phyloP scores from a whole-genome alignment of 805 yeast genomes.

The Metschnikowia proteae region DNA sequence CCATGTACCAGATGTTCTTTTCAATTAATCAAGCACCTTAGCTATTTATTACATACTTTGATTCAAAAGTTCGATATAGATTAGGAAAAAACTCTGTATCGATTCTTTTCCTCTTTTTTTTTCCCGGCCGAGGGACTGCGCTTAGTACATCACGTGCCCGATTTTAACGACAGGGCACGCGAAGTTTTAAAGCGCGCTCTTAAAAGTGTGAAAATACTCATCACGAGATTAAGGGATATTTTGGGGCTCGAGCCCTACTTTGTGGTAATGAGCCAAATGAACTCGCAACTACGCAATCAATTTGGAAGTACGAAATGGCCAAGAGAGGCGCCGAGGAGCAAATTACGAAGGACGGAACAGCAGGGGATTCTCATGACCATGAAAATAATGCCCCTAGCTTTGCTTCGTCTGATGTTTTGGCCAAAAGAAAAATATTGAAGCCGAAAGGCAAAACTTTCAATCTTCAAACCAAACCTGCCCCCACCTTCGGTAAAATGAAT shows the following conservation, averaged over 20 bases:
- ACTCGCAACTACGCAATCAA: neutral
- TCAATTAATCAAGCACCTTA: neutral
- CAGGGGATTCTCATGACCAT: constrained; percentile 23
- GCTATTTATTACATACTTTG: constrained; percentile 23
- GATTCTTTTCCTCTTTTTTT: constrained; percentile 14
- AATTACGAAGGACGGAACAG: constrained; percentile 49
- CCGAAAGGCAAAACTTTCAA: constrained; percentile 36
- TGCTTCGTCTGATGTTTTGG: constrained; percentile 59
- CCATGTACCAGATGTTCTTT: neutral
- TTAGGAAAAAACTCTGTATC: constrained; percentile 12
- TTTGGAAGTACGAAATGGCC: constrained; percentile 39
- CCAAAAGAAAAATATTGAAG: constrained; percentile 64
- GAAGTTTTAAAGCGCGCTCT: neutral
- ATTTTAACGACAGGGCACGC: neutral
- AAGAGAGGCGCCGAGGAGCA: constrained; percentile 70
- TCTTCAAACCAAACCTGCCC: constrained; percentile 5
- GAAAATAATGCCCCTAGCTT: constrained; percentile 23
- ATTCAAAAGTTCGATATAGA: constrained; percentile 26
- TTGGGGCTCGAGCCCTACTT: constrained; percentile 17
- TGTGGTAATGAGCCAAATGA: neutral
- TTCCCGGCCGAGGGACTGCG: constrained; percentile 6
- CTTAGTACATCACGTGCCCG: constrained; percentile 8
- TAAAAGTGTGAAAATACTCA: neutral
- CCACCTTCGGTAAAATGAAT: neutral
- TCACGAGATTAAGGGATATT: neutral